A percentile compares a stretch with the other conserved stretches of the same genome.
These are phyloP conservation scores for Neonectria hederae DNA, from an alignment of 2,329 filamentous ascomycete species.

Conservation along the genomic window DNA sequence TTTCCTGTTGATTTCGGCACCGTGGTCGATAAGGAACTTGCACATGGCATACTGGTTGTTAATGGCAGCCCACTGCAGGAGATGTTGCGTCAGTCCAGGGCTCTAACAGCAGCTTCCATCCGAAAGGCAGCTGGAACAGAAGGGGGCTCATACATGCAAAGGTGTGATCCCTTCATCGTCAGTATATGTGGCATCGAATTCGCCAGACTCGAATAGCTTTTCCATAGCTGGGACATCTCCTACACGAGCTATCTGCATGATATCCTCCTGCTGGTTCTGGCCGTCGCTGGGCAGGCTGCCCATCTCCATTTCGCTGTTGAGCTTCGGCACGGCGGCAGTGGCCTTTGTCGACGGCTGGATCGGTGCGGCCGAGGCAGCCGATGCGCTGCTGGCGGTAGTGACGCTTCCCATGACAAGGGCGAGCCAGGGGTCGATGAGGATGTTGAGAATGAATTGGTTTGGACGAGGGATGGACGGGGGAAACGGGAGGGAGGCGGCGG, in stretches of 20 bases:
- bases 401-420: constrained; percentile 53
- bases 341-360: constrained; percentile 66
- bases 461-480: background rate
- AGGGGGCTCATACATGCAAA: constrained; percentile 75
- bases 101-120: background rate
- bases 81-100: constrained; percentile 24
- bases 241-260: constrained; percentile 93
- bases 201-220: constrained; percentile 85
- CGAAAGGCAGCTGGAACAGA: background rate
- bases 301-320: constrained; percentile 67
- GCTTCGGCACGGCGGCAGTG: constrained; percentile 61
- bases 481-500: background rate
- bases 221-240: constrained; percentile 90
- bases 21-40: constrained; percentile 86
- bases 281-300: constrained; percentile 57
- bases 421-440: constrained; percentile 25
- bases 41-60: constrained; percentile 99
- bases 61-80: constrained; percentile 89
- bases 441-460: background rate
- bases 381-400: constrained; percentile 47
- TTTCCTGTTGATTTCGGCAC: constrained; percentile 92
- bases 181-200: constrained; percentile 81
- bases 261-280: constrained; percentile 69
- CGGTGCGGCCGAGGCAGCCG: constrained; percentile 55
- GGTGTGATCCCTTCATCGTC: constrained; percentile 96